These are phyloP conservation scores for Vitis amurensis DNA, from an alignment of 164 flowering plant genomes.

Conservation along the genomic window DNA sequence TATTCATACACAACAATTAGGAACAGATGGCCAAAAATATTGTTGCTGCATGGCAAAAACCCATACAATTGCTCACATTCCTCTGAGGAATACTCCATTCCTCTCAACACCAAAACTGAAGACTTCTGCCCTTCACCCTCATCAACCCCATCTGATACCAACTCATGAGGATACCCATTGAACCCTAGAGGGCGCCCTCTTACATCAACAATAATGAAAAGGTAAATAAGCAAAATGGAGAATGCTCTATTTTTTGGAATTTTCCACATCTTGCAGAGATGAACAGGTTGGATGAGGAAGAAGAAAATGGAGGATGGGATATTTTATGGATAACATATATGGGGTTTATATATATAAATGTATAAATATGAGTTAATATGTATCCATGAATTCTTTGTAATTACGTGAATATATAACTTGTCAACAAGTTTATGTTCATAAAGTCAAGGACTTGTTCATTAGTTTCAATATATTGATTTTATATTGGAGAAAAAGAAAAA, in stretches of 20 bases:
- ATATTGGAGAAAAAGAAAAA: too few species aligned
- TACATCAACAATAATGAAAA: background rate
- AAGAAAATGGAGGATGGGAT: background rate
- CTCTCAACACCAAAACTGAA: background rate
- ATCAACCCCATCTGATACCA: slow-evolving; percentile 14
- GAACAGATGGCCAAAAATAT: slow-evolving; percentile 18
- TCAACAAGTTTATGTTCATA: too few species aligned
- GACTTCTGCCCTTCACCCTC: background rate
- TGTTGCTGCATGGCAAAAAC: slow-evolving; percentile 31
- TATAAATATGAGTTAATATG: too few species aligned
- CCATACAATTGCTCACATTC: slow-evolving; percentile 28
- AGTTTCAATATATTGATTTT: too few species aligned
- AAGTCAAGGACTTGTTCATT: too few species aligned
- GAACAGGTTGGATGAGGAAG: background rate
- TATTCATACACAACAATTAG: slow-evolving; percentile 27
- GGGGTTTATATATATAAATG: too few species aligned
- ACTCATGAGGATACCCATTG: background rate
- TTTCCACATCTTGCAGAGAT: background rate
- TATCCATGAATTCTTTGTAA: too few species aligned
- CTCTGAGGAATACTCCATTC: background rate
- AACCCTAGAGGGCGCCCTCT: background rate
- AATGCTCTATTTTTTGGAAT: background rate
- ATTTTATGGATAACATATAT: too few species aligned
- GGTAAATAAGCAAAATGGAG: background rate
- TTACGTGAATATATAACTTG: too few species aligned